Conservation (phyloP, 2,329 filamentous ascomycete genomes). For the Dothistroma septosporum region DNA sequence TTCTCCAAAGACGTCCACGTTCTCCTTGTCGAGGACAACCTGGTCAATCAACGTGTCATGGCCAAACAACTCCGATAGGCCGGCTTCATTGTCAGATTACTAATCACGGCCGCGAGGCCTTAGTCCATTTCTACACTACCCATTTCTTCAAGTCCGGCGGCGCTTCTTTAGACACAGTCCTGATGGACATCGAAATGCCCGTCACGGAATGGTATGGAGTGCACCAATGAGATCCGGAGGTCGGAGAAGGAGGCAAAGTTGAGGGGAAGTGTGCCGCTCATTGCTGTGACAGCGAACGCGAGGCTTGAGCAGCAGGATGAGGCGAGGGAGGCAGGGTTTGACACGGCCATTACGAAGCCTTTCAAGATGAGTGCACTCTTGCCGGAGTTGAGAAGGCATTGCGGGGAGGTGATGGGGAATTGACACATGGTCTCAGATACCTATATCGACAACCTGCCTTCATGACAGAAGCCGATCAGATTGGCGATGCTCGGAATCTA, state of each 20-base stretch:
- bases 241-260: constrained; percentile 43
- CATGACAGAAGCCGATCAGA: too few species aligned
- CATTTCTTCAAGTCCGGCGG: background rate
- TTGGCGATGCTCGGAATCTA: too few species aligned
- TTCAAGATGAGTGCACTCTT: constrained; percentile 42
- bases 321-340: constrained; percentile 68
- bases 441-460: too few species aligned
- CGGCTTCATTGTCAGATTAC: constrained; percentile 25
- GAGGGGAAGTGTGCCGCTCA: constrained; percentile 63
- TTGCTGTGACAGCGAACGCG: constrained; percentile 69
- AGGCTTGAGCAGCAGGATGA: constrained; percentile 54
- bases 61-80: constrained; percentile 22
- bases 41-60: constrained; percentile 29
- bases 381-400: constrained; percentile 40
- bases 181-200: constrained; percentile 33
- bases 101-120: constrained; percentile 27
- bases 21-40: constrained; percentile 23
- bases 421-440: background rate
- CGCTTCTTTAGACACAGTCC: constrained; percentile 20
- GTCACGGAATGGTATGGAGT: constrained; percentile 29
- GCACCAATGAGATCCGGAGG: constrained; percentile 20
- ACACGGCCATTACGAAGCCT: constrained; percentile 45
- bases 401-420: background rate
- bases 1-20: constrained; percentile 46
- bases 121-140: constrained; percentile 26